Base-by-base conservation (phyloP, 345 rosid species). In the Anastatica hierochuntica region DNA sequence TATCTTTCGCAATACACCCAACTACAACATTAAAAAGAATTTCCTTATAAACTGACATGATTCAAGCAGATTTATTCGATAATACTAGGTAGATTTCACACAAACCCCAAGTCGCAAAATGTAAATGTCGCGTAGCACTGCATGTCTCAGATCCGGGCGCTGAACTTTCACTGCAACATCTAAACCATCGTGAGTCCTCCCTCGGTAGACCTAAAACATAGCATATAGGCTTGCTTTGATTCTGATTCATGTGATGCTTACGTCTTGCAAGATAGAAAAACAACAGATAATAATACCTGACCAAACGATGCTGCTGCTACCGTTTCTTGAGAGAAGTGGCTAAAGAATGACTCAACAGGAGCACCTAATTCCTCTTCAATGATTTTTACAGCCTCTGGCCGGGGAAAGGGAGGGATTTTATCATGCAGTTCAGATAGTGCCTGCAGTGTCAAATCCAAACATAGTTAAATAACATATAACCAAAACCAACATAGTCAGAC, bases 221-320 rank as follows among this genome's bases (percentile, higher is more conserved):
- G 63, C 24, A 54, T 60, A 47, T 34, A 56, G 18, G 35, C 36
- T 36, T 44, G 42, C 51, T 20, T 43, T 29, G 20, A 55, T 33
- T 50, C 13, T 60, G 15, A 55, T 56, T 49, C 14, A 37, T 34
- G 47, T 24, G 48, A 53, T 30, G 23, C 15, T 18, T 38, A 54
- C 53, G 26, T 61, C 10, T 49, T 37, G 34, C 11, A 63, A 39
- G 57, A 44, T 57, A 21, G n/a, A n/a, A n/a, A n/a, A n/a, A 37
- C 30, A 15, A 49, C 10, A 13, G 33, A 20, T 31, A 60, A 54
- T 43, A 41, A 53, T 67, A 90, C 97, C 90, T 90, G 95, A 72
- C 95, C 97, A 75, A 86, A 90, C 64, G 97, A 90, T 51, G 95
- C 95, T 36, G 97, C 95, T 42, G 95, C 97, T 42, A 84, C 77